Conservation (phyloP, 2,329 filamentous ascomycete genomes). For the Hypocreales sp. region DNA sequence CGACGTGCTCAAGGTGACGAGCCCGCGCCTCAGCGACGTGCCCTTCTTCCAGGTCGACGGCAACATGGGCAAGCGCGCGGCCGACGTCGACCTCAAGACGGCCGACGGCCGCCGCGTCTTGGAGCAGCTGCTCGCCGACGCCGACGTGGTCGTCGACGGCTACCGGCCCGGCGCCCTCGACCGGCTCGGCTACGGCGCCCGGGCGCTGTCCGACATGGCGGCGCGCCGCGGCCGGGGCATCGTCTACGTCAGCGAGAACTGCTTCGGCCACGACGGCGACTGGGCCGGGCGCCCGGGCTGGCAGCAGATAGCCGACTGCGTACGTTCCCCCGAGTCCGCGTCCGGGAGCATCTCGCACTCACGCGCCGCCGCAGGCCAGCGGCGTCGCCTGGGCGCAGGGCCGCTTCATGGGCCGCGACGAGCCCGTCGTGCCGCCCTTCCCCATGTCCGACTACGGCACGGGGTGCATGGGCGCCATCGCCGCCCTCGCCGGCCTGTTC, state of each 20-base stretch:
- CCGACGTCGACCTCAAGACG: conserved; percentile 46
- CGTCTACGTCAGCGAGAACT: conserved; percentile 56
- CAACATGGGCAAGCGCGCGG: conserved; percentile 55
- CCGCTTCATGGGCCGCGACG: conserved; percentile 41
- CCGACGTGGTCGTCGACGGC: conserved; percentile 51
- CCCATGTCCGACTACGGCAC: conserved; percentile 54
- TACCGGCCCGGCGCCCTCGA: conserved; percentile 52
- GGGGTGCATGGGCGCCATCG: conserved; percentile 55
- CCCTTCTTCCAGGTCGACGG: conserved; percentile 60
- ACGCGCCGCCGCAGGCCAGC: conserved; percentile 30
- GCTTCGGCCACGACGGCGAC: conserved; percentile 45
- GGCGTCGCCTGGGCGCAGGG: conserved; percentile 48
- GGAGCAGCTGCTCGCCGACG: conserved; percentile 41
- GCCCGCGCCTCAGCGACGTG: conserved; percentile 50
- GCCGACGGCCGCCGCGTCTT: conserved; percentile 36
- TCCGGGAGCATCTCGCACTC: neutral
- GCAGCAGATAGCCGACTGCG: conserved; percentile 58
- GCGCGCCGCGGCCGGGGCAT: conserved; percentile 42
- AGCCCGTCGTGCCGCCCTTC: conserved; percentile 51
- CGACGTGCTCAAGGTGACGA: conserved; percentile 57
- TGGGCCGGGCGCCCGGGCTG: conserved; percentile 52
- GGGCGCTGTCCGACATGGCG: conserved; percentile 35
- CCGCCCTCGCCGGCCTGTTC: conserved; percentile 48
- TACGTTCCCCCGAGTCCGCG: conserved; percentile 7
- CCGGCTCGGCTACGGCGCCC: conserved; percentile 45